Percentiles rank a stretch among this genome's conserved stretches.
These are phyloP conservation scores for Metschnikowia henanensis DNA, from an alignment of 805 yeast species.

Conservation along the genomic window DNA sequence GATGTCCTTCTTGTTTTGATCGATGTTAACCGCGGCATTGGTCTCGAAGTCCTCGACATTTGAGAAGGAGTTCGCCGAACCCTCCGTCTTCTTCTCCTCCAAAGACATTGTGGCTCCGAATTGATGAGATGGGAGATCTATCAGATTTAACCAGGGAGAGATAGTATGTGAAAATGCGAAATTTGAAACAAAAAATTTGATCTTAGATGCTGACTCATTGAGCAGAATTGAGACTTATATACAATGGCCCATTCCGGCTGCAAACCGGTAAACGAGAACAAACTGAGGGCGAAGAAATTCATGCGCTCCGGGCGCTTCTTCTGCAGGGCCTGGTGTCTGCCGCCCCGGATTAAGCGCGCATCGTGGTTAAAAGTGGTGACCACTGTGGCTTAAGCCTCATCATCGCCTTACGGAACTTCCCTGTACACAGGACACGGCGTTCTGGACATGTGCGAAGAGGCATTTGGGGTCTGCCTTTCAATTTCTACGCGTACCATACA, in stretches of 20 bases:
- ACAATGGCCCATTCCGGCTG: slow-evolving; percentile 8
- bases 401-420: neutral
- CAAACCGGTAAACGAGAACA: slow-evolving; percentile 9
- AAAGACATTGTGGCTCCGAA: neutral
- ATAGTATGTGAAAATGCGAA: neutral
- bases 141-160: neutral
- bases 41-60: slow-evolving; percentile 17
- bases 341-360: slow-evolving; percentile 1
- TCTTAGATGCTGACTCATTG: neutral
- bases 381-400: slow-evolving; percentile 8
- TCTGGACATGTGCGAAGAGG: slow-evolving; percentile 7
- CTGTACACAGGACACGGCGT: slow-evolving; percentile 9
- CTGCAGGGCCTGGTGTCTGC: slow-evolving; percentile 1
- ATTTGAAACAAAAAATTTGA: neutral
- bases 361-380: neutral
- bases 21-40: slow-evolving; percentile 34
- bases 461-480: slow-evolving; percentile 3
- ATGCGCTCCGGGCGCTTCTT: slow-evolving; percentile 1
- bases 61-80: slow-evolving; percentile 6
- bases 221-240: slow-evolving; percentile 3
- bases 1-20: slow-evolving; percentile 44
- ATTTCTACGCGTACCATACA: neutral
- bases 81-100: slow-evolving; percentile 16
- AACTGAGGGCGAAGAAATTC: neutral
- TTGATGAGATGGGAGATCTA: no score